Evolutionary conservation across 2,329 filamentous ascomycete genomes (phyloP).

Genomic region (Lojkania enalia): DNA sequence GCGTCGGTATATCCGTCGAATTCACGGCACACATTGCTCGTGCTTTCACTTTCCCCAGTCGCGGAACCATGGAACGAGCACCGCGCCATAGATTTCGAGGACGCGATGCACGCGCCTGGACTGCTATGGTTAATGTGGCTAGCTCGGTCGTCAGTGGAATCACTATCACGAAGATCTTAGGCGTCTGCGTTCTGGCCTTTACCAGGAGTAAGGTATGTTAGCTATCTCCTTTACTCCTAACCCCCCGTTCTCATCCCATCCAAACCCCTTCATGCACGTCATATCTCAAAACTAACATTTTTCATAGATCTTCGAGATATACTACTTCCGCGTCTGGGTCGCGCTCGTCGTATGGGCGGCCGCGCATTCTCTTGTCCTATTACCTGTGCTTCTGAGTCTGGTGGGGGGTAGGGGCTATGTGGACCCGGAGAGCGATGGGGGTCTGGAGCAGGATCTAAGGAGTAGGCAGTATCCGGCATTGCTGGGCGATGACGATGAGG

Average conservation of each 20-base stretch:
- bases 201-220: conserved; percentile 76
- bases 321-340: conserved; percentile 97
- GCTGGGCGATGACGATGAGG: conserved; percentile 68
- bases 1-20: conserved; percentile 93
- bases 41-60: conserved; percentile 91
- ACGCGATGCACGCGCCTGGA: conserved; percentile 85
- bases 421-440: conserved; percentile 84
- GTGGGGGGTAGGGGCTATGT: conserved; percentile 83
- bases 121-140: conserved; percentile 90
- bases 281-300: neutral
- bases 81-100: conserved; percentile 73
- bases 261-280: neutral
- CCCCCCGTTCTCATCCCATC: neutral
- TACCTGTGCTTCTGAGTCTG: conserved; percentile 86
- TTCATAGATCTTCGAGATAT: conserved; percentile 89
- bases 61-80: conserved; percentile 77
- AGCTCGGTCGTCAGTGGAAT: conserved; percentile 95
- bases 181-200: conserved; percentile 89
- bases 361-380: conserved; percentile 83
- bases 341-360: conserved; percentile 88
- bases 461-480: conserved; percentile 77
- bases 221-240: too few species aligned
- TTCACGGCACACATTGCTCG: conserved; percentile 97
- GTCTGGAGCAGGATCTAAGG: conserved; percentile 85
- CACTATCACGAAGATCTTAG: conserved; percentile 91